Evolutionary conservation across 176 grass and related monocot species (phyloP), one percentile per base, ranked within the genome.

Genomic region (Cenchrus fungigraminus): DNA sequence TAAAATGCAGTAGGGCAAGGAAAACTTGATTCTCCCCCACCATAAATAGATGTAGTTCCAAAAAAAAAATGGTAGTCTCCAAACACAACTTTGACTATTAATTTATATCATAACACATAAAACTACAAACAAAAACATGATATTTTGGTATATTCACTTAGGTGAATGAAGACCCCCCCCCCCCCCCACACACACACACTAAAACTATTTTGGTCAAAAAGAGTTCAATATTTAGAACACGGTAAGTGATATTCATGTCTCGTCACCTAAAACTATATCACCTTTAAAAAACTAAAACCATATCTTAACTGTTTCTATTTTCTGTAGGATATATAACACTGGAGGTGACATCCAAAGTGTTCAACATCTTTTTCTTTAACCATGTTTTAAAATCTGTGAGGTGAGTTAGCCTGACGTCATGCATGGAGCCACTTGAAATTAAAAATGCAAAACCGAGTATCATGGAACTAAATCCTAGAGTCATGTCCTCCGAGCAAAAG

Each of bases 341-440:
- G 71, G 28, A 55, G 31, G 73, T 76, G 52, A 20, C 15, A 57
- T 76, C 34, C 52, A 76, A 76, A 11, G 17, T 45, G 40, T 80
- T 52, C 16, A 19, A 53, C 3, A 11, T 40, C 2, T 73, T 29
- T 29, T 80, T 53, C 1, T 37, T 54, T 51, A 52, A 22, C 10
- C 28, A 67, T 67, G 52, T 34, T 52, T 37, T n/a, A 20, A 57
- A 57, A 66, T 79, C 16, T 67, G 28, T 52, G 12, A 34, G 2
- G 28, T 67, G 62, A 67, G 28, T 13, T 32, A 67, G 17, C 17
- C 16, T 34, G 49, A 54, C 29, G 42, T 69, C 79, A 57, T 68
- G 49, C 50, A 56, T 77, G 54, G 9, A 60, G 74, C 31, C 64
- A 37, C 64, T 57, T 40, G 17, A 55, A 40, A 42, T 54, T 40